Evolutionary conservation across 2,329 filamentous ascomycete genomes (phyloP), one percentile per base, ranked within the genome.

Genomic region (Colletotrichum gigasporum): DNA sequence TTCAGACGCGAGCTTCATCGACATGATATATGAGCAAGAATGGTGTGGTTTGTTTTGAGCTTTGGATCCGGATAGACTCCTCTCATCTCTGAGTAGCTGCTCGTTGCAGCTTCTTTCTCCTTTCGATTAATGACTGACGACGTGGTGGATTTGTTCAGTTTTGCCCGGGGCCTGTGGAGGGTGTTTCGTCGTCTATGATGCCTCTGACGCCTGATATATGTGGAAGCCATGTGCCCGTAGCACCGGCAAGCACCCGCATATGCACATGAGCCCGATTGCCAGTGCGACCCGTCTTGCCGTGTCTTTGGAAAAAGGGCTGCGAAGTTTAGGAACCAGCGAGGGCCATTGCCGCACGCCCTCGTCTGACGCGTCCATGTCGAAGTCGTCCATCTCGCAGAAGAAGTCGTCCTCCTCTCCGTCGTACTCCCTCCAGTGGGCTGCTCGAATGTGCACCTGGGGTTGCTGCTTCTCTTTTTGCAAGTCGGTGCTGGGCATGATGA

Each of bases 211-310:
- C 37, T 53, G 39, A 32, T 64, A 66, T 24, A 65, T 65, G 47
- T 60, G 34, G 44, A 66, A 59, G 30, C 60, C 60, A 16, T 60
- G 54, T 53, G 60, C 61, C 42, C 64, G 64, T 39, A 66, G 60
- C 20, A 67, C 51, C 10, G 65, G 64, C 39, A 68, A 35, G 47
- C 66, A 68, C 5, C 66, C 66, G 32, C 66, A 66, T 12, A 74
- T 66, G 12, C 71, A 72, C 52, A 76, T 69, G 1, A 78, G 67
- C 4, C 73, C 76, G 48, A 78, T 68, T 9, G 71, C 71, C 41
- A 75, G 58, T 35, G 74, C 57, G 58, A 75, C 69, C 4, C 72
- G 70, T 53, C 71, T 70, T 51, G 71, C 74, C 54, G 71, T 73
- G 59, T 69, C 56, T 11, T 66, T 51, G 22, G 57, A 64, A 24